These are phyloP conservation scores for Cyclotella baltica DNA, from an alignment of 108 stramenopile species.

Conservation along the genomic window DNA sequence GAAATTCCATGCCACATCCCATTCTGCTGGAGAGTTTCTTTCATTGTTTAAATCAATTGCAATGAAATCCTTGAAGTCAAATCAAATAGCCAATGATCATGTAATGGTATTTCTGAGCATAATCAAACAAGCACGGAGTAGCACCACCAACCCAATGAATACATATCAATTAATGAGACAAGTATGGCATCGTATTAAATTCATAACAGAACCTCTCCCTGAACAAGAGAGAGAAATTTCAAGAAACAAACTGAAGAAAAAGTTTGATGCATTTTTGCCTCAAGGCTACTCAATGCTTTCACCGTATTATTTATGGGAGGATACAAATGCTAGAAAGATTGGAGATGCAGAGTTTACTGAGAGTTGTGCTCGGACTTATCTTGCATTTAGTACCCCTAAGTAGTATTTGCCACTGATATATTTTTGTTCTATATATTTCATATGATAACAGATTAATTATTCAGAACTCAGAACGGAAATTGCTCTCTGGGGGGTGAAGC, in stretches of 20 bases:
- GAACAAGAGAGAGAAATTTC: not conserved
- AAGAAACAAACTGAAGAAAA: constrained; percentile 7
- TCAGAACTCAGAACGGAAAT: too few relatives aligned
- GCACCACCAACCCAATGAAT: not conserved
- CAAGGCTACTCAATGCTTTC: constrained; percentile 43
- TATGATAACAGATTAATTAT: too few relatives aligned
- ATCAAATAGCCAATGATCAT: constrained; percentile 1
- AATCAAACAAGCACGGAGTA: constrained; percentile 18
- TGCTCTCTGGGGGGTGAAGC: too few relatives aligned
- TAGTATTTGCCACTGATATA: not conserved
- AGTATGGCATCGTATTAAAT: constrained; percentile 24
- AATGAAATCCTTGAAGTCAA: constrained; percentile 2
- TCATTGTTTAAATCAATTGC: constrained; percentile 11
- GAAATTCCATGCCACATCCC: constrained; percentile 17
- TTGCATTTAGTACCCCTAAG: constrained; percentile 4
- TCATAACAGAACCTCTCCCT: not conserved
- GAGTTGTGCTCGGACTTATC: constrained; percentile 29
- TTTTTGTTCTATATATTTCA: not conserved
- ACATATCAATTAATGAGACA: constrained; percentile 18
- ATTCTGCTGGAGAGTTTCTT: constrained; percentile 23
- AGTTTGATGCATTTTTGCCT: constrained; percentile 35
- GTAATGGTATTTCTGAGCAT: constrained; percentile 27
- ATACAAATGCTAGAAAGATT: not conserved
- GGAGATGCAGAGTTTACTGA: constrained; percentile 5
- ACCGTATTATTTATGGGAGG: constrained; percentile 6